Conservation (phyloP, 176 grass and related monocot species). For the Chloris gayana region DNA sequence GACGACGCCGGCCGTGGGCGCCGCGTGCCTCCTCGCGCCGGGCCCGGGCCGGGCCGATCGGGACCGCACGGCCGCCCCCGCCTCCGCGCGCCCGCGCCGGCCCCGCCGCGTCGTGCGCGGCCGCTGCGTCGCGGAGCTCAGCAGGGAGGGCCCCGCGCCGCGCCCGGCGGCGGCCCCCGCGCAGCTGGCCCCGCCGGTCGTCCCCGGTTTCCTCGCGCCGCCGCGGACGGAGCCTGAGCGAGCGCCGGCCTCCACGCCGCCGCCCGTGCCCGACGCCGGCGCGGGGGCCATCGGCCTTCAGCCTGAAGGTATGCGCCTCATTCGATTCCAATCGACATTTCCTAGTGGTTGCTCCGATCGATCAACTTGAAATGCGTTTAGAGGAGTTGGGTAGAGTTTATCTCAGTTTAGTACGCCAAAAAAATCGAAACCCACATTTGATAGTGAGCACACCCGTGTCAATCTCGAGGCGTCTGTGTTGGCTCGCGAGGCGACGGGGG, state of each 20-base stretch:
- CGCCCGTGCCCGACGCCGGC: slow-evolving; percentile 33
- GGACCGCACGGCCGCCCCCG: background rate
- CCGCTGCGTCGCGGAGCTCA: slow-evolving; percentile 56
- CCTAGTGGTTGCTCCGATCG: background rate
- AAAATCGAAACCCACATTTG: too few species aligned
- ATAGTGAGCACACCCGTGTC: background rate
- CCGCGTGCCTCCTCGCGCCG: slow-evolving; percentile 35
- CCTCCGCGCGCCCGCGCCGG: background rate
- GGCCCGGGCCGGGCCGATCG: background rate
- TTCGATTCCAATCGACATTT: background rate
- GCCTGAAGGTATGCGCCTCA: slow-evolving; percentile 7
- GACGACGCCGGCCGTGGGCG: slow-evolving; percentile 37
- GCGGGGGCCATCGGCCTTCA: slow-evolving; percentile 30
- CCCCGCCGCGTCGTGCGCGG: background rate
- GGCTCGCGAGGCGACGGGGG: slow-evolving; percentile 15
- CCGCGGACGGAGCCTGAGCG: background rate
- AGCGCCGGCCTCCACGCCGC: slow-evolving; percentile 4
- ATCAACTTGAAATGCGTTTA: background rate
- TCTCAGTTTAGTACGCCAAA: too few species aligned
- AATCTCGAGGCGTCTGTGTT: background rate
- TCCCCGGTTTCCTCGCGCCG: slow-evolving; percentile 34
- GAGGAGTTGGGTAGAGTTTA: background rate
- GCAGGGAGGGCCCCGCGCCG: slow-evolving; percentile 35
- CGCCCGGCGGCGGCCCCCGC: slow-evolving; percentile 18
- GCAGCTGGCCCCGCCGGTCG: slow-evolving; percentile 18